Evolutionary conservation across 2,329 filamentous ascomycete genomes (phyloP), one percentile per base, ranked within the genome.

Genomic region (Talaromyces funiculosus): DNA sequence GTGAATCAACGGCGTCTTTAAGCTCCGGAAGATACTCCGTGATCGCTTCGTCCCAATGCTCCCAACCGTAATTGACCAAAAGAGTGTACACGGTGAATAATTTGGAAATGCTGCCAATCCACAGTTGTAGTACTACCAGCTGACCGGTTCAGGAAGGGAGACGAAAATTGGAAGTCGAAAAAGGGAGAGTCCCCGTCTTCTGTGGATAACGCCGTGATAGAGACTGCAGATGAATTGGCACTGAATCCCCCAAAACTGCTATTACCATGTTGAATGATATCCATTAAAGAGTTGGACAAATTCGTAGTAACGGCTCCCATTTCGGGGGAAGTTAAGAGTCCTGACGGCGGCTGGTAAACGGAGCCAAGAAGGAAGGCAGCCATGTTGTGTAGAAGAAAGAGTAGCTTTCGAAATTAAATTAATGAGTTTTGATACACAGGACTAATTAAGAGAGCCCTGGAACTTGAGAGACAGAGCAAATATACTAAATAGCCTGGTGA

Each of bases 81-180:
- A 74, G 68, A 0, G 73, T 47, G 22, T 75, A 70, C 18, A 76
- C 71, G 0, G 77, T 78, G 64, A 74, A 75, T 18, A 78, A 60
- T 61, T 80, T 80, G 1, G 76, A 78, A 29, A 77, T 57, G 53
- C 77, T 80, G 0, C 72, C 77, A 16, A 79, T 68, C 9, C 78
- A 55, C 35, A 31, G 8, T 42, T 5, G 6, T 7, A 18, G 35
- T 55, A 18, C 53, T 55, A 26, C 53, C 53, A 55, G 53, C 53
- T 31, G 53, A 26, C 53, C 37, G 12, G 26, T 55, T 55, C 14
- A 55, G 37, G 38, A 55, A 55, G 12, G 53, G 37, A 37, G 53
- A 55, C 7, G 53, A 55, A 22, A 55, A 55, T 20, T 55, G 53
- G 53, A 55, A 55, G 24, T 55, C 26, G 37, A 55, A 55, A 26